phyloP scores from a whole-genome alignment of 2,329 filamentous ascomycete species.

The Clonostachys chloroleuca region DNA sequence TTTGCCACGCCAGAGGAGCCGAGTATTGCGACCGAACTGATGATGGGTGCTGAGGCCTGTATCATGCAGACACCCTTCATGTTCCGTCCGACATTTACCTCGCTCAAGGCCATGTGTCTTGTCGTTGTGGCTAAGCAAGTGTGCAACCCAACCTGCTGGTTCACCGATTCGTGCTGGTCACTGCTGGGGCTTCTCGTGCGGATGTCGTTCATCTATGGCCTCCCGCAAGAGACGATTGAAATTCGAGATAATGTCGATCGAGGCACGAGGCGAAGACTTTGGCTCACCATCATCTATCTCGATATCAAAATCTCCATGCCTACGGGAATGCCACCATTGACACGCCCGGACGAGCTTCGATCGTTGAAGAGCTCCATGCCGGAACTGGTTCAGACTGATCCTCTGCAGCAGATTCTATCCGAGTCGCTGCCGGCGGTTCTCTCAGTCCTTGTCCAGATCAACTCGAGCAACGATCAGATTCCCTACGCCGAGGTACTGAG shows the following conservation, averaged over 20 bases:
- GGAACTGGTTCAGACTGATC: slow-evolving; percentile 10
- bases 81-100: slow-evolving; percentile 25
- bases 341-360: slow-evolving; percentile 20
- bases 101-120: slow-evolving; percentile 19
- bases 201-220: slow-evolving; percentile 22
- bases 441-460: slow-evolving; percentile 20
- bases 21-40: slow-evolving; percentile 22
- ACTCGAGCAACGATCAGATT: slow-evolving; percentile 20
- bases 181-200: slow-evolving; percentile 25
- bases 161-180: slow-evolving; percentile 27
- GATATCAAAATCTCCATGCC: slow-evolving; percentile 27
- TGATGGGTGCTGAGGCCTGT: slow-evolving; percentile 28
- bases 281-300: slow-evolving; percentile 27
- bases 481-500: slow-evolving; percentile 23
- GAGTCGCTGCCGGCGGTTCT: slow-evolving; percentile 22
- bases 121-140: slow-evolving; percentile 28
- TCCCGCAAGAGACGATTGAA: slow-evolving; percentile 21
- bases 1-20: slow-evolving; percentile 21
- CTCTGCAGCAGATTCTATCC: slow-evolving; percentile 23
- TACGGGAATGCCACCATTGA: slow-evolving; percentile 26
- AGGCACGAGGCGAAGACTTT: slow-evolving; percentile 19
- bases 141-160: slow-evolving; percentile 29
- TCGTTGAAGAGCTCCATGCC: slow-evolving; percentile 12
- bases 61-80: slow-evolving; percentile 30
- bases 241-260: slow-evolving; percentile 14